Base-by-base conservation (phyloP, 331 rosid genomes). In the Ulmus americana region DNA sequence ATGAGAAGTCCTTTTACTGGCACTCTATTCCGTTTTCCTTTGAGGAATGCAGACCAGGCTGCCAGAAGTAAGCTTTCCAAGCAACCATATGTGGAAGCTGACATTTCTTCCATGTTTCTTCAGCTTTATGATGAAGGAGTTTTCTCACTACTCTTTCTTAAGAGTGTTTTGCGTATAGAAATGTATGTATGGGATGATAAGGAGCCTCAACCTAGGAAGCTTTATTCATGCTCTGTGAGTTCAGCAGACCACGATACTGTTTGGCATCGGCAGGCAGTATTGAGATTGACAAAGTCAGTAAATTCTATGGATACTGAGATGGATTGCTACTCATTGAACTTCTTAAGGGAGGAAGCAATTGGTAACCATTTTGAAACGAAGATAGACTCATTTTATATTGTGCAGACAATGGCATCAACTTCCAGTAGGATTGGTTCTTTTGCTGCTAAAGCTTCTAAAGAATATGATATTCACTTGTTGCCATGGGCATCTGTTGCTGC, bases 401-500 rank as follows among this genome's bases (percentile, higher is more conserved):
- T 89, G 59, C 98, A 92, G 76, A 79, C 84, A 47, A 84, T 89
- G 97, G 95, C 96, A 71, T 77, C 97, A 43, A 54, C 83, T 46
- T 79, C 95, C 41, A 87, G 98, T 68, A 82, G 95, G 87, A 92
- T 92, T 57, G 90, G 97, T 53, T 83, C 86, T 67, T 89, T 89
- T 67, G 95, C 97, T 62, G 77, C 91, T 55, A 82, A 88, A 61
- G 95, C 95, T 58, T 86, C 91, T 9, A 92, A 83, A 78, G 96
- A 92, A 79, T 89, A 89, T 79, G 98, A 92, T 80, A 92, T 92
- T 77, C 95, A 92, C 83, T 82, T 92, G 83, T 82, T 89, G 60
- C 98, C 98, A 7, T 92, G 98, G 98, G 98, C 95, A 74, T 92
- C 98, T 35, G 68, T 92, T 44, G 97, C 95, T 6, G 96, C 92